These are phyloP conservation scores for Monosporascus sp. DNA, from an alignment of 2,329 filamentous ascomycete genomes.

Conservation along the genomic window DNA sequence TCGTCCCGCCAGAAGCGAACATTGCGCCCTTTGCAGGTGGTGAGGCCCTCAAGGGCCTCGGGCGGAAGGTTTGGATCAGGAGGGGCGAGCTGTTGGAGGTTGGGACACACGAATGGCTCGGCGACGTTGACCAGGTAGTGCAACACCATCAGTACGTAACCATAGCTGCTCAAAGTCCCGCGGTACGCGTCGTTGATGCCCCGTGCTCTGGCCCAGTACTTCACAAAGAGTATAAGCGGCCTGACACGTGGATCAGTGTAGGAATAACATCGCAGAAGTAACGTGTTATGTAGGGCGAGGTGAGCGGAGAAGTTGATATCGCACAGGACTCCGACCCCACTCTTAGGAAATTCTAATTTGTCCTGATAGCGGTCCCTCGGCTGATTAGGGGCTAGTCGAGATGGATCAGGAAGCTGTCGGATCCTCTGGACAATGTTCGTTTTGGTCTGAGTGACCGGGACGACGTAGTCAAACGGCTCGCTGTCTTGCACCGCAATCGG, in stretches of 20 bases:
- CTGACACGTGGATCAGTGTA: slow-evolving; percentile 72
- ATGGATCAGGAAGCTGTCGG: slow-evolving; percentile 41
- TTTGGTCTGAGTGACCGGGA: slow-evolving; percentile 32
- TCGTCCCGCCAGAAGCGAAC: slow-evolving; percentile 78
- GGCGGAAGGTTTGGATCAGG: slow-evolving; percentile 32
- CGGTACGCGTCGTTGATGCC: slow-evolving; percentile 84
- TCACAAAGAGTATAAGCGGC: slow-evolving; percentile 78
- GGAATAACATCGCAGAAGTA: slow-evolving; percentile 77
- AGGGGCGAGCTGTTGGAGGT: slow-evolving; percentile 60
- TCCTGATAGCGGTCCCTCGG: slow-evolving; percentile 51
- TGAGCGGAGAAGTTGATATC: slow-evolving; percentile 90
- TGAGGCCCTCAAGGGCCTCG: slow-evolving; percentile 32
- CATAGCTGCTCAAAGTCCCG: slow-evolving; percentile 83
- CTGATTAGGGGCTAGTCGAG: slow-evolving; percentile 44
- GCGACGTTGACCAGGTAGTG: slow-evolving; percentile 85
- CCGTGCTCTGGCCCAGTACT: slow-evolving; percentile 82
- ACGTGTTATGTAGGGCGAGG: slow-evolving; percentile 77
- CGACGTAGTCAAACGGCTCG: slow-evolving; percentile 25
- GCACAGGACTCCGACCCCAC: slow-evolving; percentile 75
- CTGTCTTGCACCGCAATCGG: slow-evolving; percentile 10
- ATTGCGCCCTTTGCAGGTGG: slow-evolving; percentile 57
- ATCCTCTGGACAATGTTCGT: slow-evolving; percentile 36
- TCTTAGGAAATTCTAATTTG: slow-evolving; percentile 71
- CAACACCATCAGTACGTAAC: slow-evolving; percentile 86
- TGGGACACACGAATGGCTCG: slow-evolving; percentile 75